Base-by-base conservation (phyloP, 441 rosid species). In the Pelargonium australe region DNA sequence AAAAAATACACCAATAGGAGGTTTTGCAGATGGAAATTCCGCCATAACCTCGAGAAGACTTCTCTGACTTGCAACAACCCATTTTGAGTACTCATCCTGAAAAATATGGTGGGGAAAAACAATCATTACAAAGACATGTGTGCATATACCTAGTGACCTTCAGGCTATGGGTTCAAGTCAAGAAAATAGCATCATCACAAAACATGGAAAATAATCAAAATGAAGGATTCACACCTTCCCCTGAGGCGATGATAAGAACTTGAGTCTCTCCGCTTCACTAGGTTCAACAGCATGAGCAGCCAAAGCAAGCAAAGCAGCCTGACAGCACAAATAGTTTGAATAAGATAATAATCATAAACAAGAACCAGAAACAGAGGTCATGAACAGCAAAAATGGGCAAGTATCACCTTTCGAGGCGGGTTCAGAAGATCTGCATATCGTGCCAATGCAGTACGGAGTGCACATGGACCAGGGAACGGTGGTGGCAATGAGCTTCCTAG, bases 1-100 rank as follows among this genome's bases (percentile, higher is more conserved):
- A 85, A 93, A 93, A 79, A 93, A 90, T 5, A 89, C 92, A 78
- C 97, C 95, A 65, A 93, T 82, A 23, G 97, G 89, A 67, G 97
- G 86, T 78, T 80, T 93, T 63, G 89, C 90, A 19, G 98, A 90
- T 75, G 92, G 91, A 75, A 90, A 93, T 75, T 83, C 95, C 47
- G 89, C 86, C 98, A 93, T 86, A 61, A 93, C 95, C 84, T 90
- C 96, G 75, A 90, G 87, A 72, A 93, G 90, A 80, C 98, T 93
- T 81, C 95, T 87, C 83, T 93, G 97, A 76, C 90, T 85, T 71
- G 83, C 89, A 78, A 81, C 86, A 78, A 90, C 74, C 92, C 95
- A 93, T 71, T 89, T 85, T 20, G 95, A 76, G 69, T 90, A 90
- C 75, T 90, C 96, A 64, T 89, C 91, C 97, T 93, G 83, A 34